These are phyloP conservation scores for Mycena galopus DNA, from an alignment of 768 basidiomycete species.

Conservation along the genomic window DNA sequence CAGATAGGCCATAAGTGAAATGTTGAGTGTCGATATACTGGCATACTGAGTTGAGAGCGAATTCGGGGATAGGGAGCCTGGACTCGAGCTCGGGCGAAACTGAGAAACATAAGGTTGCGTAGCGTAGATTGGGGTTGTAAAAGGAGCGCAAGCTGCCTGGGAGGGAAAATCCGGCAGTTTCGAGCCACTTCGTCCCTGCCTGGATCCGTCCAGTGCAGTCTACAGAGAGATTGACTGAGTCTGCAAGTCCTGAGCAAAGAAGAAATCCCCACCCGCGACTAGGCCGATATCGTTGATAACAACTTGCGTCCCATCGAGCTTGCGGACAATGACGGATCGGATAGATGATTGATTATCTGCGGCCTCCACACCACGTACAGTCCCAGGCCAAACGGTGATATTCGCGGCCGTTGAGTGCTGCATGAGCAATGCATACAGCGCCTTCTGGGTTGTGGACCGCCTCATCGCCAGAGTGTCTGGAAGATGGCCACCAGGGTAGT, in stretches of 20 bases:
- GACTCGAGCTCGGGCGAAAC: constrained; percentile 16
- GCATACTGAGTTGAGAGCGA: constrained; percentile 14
- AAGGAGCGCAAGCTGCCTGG: constrained; percentile 17
- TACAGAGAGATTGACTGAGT: constrained; percentile 35
- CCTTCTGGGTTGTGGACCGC: constrained; percentile 39
- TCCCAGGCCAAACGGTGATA: constrained; percentile 17
- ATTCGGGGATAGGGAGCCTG: constrained; percentile 17
- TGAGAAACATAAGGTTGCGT: constrained; percentile 10
- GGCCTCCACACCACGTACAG: constrained; percentile 24
- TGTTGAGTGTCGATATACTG: constrained; percentile 13
- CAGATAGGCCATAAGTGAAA: constrained; percentile 15
- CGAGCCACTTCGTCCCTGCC: constrained; percentile 16
- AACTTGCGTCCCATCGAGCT: constrained; percentile 25
- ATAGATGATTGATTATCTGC: constrained; percentile 12
- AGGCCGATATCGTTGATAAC: constrained; percentile 25
- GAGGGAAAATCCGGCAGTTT: constrained; percentile 16
- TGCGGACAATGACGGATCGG: constrained; percentile 28
- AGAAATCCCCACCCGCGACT: constrained; percentile 22
- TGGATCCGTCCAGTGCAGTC: constrained; percentile 26
- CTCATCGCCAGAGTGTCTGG: constrained; percentile 33
- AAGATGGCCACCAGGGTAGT: constrained; percentile 21
- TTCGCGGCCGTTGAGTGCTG: constrained; percentile 15
- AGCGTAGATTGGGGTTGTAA: constrained; percentile 20
- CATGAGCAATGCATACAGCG: constrained; percentile 33
- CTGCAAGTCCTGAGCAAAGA: constrained; percentile 15